phyloP scores from a whole-genome alignment of 768 basidiomycete genomes.

The Leccinum variicolor region DNA sequence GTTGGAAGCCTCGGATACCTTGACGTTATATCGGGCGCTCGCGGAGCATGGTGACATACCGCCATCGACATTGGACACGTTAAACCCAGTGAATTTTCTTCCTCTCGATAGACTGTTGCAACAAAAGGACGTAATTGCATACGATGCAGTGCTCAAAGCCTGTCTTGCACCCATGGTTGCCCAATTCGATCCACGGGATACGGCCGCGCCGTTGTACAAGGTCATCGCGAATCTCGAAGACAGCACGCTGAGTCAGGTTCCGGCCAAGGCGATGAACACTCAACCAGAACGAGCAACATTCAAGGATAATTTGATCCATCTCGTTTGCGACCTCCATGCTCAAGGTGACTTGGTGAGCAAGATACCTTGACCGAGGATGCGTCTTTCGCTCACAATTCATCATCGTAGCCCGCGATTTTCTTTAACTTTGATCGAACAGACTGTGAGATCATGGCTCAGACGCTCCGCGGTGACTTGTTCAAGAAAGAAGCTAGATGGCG shows the following conservation, averaged over 20 bases:
- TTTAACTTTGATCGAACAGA: conserved; percentile 62
- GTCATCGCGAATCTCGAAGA: conserved; percentile 44
- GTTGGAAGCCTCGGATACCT: conserved; percentile 56
- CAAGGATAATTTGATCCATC: conserved; percentile 42
- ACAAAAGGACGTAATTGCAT: conserved; percentile 59
- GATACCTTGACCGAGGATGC: not conserved
- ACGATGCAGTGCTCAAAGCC: conserved; percentile 53
- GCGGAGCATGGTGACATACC: conserved; percentile 22
- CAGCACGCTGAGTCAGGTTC: conserved; percentile 25
- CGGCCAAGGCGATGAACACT: conserved; percentile 25
- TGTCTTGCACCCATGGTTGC: conserved; percentile 37
- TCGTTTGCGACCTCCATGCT: conserved; percentile 57
- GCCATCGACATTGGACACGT: conserved; percentile 14
- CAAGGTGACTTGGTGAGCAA: conserved; percentile 50
- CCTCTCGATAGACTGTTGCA: conserved; percentile 37
- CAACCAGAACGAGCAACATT: conserved; percentile 34
- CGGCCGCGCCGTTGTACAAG: conserved; percentile 30
- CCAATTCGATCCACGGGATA: conserved; percentile 34
- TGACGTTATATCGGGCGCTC: conserved; percentile 50
- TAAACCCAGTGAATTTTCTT: conserved; percentile 50
- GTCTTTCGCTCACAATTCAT: not conserved
- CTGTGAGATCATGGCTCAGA: conserved; percentile 52
- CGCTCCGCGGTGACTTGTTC: conserved; percentile 36
- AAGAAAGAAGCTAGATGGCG: conserved; percentile 51
- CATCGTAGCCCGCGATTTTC: conserved; percentile 56